A percentile compares a stretch with the other conserved stretches of the same genome.
Evolutionary conservation across 495 filamentous ascomycete species (phyloP).

Genomic region (Penicillium flavigenum): DNA sequence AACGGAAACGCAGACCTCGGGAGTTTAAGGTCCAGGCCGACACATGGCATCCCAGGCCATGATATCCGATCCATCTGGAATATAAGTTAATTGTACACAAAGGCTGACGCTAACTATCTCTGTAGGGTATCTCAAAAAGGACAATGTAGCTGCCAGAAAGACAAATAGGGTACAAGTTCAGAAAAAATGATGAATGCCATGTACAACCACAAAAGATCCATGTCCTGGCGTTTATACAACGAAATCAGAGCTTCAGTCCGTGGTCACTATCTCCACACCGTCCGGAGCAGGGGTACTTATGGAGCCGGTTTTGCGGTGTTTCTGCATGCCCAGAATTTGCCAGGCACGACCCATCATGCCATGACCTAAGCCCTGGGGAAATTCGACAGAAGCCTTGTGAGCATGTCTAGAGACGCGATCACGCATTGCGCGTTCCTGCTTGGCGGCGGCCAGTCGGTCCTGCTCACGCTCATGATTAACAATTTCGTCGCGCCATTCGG

Average conservation of each 20-base stretch:
- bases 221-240: not conserved
- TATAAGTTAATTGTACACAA: constrained; percentile 7
- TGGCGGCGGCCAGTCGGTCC: constrained; percentile 39
- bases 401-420: constrained; percentile 30
- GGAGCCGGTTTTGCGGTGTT: constrained; percentile 30
- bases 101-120: constrained; percentile 7
- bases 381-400: constrained; percentile 34
- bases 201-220: constrained; percentile 1
- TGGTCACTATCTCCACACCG: constrained; percentile 26
- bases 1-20: not conserved
- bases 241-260: constrained; percentile 15
- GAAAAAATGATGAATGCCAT: constrained; percentile 2
- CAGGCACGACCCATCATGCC: constrained; percentile 50
- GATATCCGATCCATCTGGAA: not conserved
- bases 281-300: constrained; percentile 17
- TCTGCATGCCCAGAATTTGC: constrained; percentile 47
- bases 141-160: constrained; percentile 15
- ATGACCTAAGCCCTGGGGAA: constrained; percentile 39
- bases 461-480: constrained; percentile 47
- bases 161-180: constrained; percentile 10
- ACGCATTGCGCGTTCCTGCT: constrained; percentile 35
- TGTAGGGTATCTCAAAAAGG: constrained; percentile 13
- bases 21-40: not conserved
- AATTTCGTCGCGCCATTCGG: constrained; percentile 59
- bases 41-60: not conserved